These are phyloP conservation scores for Staphylotrichum tortipilum DNA, from an alignment of 495 filamentous ascomycete species.

Conservation along the genomic window DNA sequence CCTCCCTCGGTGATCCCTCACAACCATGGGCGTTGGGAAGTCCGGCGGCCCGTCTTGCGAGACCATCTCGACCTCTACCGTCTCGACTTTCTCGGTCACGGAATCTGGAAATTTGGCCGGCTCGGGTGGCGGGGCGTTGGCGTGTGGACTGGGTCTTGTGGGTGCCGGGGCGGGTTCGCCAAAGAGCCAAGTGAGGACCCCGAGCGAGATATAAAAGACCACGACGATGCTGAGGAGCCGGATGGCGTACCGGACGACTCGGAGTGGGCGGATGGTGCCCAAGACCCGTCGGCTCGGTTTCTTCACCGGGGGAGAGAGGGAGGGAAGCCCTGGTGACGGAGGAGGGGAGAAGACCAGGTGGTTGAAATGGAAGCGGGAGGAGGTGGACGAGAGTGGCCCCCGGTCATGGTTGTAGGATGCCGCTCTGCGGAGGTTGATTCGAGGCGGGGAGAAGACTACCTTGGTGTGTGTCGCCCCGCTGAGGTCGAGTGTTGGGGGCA, in stretches of 20 bases:
- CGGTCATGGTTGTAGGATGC: conserved; percentile 42
- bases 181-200: conserved; percentile 17
- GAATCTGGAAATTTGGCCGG: too few relatives aligned
- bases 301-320: conserved; percentile 52
- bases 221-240: conserved; percentile 34
- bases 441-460: conserved; percentile 41
- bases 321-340: conserved; percentile 55
- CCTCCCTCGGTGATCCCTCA: conserved; percentile 47
- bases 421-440: conserved; percentile 43
- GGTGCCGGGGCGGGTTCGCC: conserved; percentile 10
- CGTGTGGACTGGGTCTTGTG: too few relatives aligned
- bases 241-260: conserved; percentile 36
- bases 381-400: conserved; percentile 44
- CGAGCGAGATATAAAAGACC: conserved; percentile 27
- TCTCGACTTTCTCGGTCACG: too few relatives aligned
- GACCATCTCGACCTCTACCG: conserved; percentile 39
- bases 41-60: conserved; percentile 43
- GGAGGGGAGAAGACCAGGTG: conserved; percentile 55
- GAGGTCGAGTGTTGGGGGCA: conserved; percentile 44
- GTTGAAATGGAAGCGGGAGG: conserved; percentile 51
- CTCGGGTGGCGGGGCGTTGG: conserved; percentile 11
- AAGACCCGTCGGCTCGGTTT: conserved; percentile 34
- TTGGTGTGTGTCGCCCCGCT: conserved; percentile 39
- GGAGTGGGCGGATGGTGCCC: conserved; percentile 34
- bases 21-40: conserved; percentile 49